Percentiles rank a stretch among this genome's conserved stretches.
These are phyloP conservation scores for Pyronema omphalodes DNA, from an alignment of 495 filamentous ascomycete species.

Conservation along the genomic window DNA sequence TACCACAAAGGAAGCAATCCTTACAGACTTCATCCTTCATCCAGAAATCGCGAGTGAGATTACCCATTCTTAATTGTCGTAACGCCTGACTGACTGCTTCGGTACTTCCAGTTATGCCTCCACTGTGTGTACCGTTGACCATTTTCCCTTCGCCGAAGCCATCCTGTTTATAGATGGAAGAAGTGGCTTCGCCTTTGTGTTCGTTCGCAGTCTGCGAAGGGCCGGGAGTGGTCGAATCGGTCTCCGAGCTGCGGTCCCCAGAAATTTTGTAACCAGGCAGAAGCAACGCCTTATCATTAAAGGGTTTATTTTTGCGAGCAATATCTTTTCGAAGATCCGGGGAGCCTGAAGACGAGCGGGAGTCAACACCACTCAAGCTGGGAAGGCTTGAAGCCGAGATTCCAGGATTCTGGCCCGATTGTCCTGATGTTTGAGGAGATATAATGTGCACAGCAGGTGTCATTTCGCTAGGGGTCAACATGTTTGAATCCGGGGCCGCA, in stretches of 20 bases:
- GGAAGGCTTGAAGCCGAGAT: neutral
- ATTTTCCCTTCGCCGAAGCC: slow-evolving; percentile 14
- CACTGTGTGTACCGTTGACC: slow-evolving; percentile 11
- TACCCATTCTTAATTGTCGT: slow-evolving; percentile 56
- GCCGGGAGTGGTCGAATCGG: slow-evolving; percentile 19
- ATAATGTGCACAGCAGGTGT: neutral
- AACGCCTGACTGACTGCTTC: slow-evolving; percentile 42
- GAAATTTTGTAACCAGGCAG: slow-evolving; percentile 19
- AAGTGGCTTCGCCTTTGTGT: slow-evolving; percentile 4
- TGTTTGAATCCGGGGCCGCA: neutral
- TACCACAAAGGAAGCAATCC: slow-evolving; percentile 84
- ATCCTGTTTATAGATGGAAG: slow-evolving; percentile 16
- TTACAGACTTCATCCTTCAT: slow-evolving; percentile 98
- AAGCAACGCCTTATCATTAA: slow-evolving; percentile 20
- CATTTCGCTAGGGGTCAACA: neutral
- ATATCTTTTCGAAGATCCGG: slow-evolving; percentile 3
- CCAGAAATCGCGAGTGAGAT: slow-evolving; percentile 91
- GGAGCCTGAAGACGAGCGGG: too few species aligned
- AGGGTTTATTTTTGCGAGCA: slow-evolving; percentile 11
- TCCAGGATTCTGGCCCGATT: neutral
- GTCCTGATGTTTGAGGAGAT: neutral
- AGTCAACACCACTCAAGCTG: too few species aligned
- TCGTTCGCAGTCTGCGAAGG: slow-evolving; percentile 16
- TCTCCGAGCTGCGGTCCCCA: slow-evolving; percentile 14
- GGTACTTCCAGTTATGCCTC: slow-evolving; percentile 29